Evolutionary conservation across 805 yeast genomes (phyloP).

Genomic region (Metschnikowia santaceciliae): DNA sequence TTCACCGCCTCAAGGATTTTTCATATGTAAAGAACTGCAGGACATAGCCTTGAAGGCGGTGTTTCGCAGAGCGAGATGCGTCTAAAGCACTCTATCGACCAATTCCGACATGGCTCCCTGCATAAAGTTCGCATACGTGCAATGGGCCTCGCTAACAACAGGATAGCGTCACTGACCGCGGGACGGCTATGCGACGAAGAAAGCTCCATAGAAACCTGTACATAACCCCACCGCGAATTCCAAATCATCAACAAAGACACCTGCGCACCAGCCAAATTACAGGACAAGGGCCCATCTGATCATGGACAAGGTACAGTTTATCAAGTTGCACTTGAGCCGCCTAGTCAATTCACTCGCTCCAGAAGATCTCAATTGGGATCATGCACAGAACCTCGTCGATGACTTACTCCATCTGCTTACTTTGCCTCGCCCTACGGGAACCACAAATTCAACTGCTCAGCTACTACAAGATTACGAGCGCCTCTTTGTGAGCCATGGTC

Average conservation of each 20-base stretch:
- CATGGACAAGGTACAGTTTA: constrained; percentile 26
- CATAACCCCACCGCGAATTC: constrained; percentile 3
- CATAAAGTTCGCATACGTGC: not conserved
- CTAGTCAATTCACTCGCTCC: constrained; percentile 37
- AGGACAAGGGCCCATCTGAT: constrained; percentile 23
- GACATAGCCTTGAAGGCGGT: not conserved
- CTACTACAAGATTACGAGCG: constrained; percentile 22
- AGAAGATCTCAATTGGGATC: constrained; percentile 33
- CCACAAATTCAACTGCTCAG: constrained; percentile 17
- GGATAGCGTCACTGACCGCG: not conserved
- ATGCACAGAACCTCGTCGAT: constrained; percentile 26
- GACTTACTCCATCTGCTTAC: constrained; percentile 21
- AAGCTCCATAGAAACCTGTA: not conserved
- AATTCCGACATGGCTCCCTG: not conserved
- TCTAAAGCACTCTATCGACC: not conserved
- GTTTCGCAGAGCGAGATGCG: not conserved
- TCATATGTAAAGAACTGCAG: not conserved
- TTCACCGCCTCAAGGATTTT: not conserved
- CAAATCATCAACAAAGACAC: constrained; percentile 5
- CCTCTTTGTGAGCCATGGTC: constrained; percentile 25
- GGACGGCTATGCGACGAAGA: not conserved
- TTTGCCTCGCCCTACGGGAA: not conserved
- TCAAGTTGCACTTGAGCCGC: constrained; percentile 30
- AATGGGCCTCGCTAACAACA: not conserved
- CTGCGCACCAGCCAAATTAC: constrained; percentile 1